These are phyloP conservation scores for Tricholoma matsutake DNA, from an alignment of 768 basidiomycete genomes.

Conservation along the genomic window DNA sequence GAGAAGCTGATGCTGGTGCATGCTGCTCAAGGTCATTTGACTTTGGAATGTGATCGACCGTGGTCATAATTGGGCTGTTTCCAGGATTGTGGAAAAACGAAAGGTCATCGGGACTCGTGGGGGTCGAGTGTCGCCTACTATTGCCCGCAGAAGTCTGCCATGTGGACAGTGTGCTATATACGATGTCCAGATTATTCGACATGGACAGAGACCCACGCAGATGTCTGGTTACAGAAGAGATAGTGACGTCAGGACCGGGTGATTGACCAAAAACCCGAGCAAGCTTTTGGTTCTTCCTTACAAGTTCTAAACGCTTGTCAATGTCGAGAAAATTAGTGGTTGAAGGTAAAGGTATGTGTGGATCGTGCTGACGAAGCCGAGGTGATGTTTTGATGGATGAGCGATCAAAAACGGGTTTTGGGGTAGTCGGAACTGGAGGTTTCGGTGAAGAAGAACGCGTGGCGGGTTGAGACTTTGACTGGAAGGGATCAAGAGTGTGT, in stretches of 20 bases:
- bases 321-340: slow-evolving; percentile 67
- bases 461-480: slow-evolving; percentile 26
- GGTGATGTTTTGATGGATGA: slow-evolving; percentile 20
- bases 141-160: slow-evolving; percentile 35
- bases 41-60: neutral
- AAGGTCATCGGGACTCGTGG: slow-evolving; percentile 47
- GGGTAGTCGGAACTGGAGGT: slow-evolving; percentile 43
- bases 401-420: slow-evolving; percentile 45
- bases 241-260: slow-evolving; percentile 44
- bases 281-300: slow-evolving; percentile 74
- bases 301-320: slow-evolving; percentile 66
- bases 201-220: slow-evolving; percentile 21
- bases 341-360: slow-evolving; percentile 39
- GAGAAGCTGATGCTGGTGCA: slow-evolving; percentile 27
- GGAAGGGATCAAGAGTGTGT: slow-evolving; percentile 3
- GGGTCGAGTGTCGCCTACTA: slow-evolving; percentile 53
- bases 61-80: slow-evolving; percentile 6
- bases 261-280: slow-evolving; percentile 76
- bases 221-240: neutral
- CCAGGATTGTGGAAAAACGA: slow-evolving; percentile 27
- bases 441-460: slow-evolving; percentile 30
- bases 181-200: slow-evolving; percentile 15
- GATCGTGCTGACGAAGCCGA: slow-evolving; percentile 8
- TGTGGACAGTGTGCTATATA: slow-evolving; percentile 15
- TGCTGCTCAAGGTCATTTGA: slow-evolving; percentile 16